A percentile compares a stretch with the other conserved stretches of the same genome.
These are phyloP conservation scores for Lachancea meyersii DNA, from an alignment of 805 yeast species.

Conservation along the genomic window DNA sequence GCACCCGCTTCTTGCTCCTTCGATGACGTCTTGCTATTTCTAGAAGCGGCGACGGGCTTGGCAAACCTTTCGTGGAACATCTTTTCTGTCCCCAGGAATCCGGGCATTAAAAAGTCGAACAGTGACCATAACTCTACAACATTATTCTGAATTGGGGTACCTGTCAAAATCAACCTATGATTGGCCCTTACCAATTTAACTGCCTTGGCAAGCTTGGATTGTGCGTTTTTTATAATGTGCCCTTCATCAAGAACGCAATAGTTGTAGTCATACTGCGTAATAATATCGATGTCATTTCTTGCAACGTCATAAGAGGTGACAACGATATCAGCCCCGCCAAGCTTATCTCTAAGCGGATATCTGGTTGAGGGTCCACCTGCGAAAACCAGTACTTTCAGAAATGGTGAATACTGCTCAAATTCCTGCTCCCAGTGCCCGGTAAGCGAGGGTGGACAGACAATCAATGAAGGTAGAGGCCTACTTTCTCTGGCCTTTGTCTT, in stretches of 20 bases:
- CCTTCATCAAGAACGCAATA: conserved; percentile 98
- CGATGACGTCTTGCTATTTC: conserved; percentile 80
- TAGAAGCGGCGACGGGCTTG: conserved; percentile 93
- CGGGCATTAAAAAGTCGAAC: conserved; percentile 98
- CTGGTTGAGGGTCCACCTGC: conserved; percentile 89
- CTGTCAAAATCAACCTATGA: conserved; percentile 85
- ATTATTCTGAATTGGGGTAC: conserved; percentile 97
- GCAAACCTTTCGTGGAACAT: conserved; percentile 91
- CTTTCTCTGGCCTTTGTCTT: conserved; percentile 57
- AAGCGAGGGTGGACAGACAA: conserved; percentile 93
- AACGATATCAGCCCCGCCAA: conserved; percentile 67
- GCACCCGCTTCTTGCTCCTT: conserved; percentile 98
- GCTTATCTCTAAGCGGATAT: conserved; percentile 44
- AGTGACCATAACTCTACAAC: conserved; percentile 96
- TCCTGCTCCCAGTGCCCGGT: conserved; percentile 99
- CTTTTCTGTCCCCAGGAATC: conserved; percentile 92
- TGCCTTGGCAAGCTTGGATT: conserved; percentile 80
- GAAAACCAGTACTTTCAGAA: conserved; percentile 72
- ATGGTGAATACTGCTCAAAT: conserved; percentile 81
- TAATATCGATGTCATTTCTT: conserved; percentile 73
- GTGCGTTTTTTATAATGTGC: conserved; percentile 89
- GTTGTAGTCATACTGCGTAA: conserved; percentile 64
- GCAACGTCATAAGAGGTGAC: conserved; percentile 96
- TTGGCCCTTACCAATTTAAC: conserved; percentile 80
- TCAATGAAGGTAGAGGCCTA: conserved; percentile 72